A percentile compares a stretch with the other conserved stretches of the same genome.
These are phyloP conservation scores for Scedosporium boydii DNA, from an alignment of 2,329 filamentous ascomycete genomes.

Conservation along the genomic window DNA sequence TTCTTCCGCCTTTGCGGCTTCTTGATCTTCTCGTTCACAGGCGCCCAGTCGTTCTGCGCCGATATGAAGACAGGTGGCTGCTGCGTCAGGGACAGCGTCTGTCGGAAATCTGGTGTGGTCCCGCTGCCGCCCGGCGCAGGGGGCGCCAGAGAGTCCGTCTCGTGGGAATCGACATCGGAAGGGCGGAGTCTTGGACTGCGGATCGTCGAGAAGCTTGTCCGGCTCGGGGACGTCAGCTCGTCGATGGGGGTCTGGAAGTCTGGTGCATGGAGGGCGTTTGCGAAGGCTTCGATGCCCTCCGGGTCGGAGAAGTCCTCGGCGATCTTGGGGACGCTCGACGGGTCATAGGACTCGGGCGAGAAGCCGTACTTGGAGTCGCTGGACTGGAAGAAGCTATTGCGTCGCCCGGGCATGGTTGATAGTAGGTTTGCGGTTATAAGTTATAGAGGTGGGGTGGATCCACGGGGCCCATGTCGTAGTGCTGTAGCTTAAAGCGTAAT, in stretches of 20 bases:
- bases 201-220: conserved; percentile 21
- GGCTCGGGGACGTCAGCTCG: conserved; percentile 37
- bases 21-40: conserved; percentile 62
- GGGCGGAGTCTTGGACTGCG: conserved; percentile 6
- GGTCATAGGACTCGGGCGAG: conserved; percentile 56
- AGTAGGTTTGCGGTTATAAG: not conserved
- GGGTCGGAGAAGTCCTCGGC: conserved; percentile 67
- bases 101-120: conserved; percentile 27
- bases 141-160: conserved; percentile 28
- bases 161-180: conserved; percentile 15
- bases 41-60: conserved; percentile 92
- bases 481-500: not conserved
- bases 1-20: conserved; percentile 21
- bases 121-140: conserved; percentile 14
- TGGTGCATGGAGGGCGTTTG: conserved; percentile 71
- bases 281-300: conserved; percentile 68
- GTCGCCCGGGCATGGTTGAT: conserved; percentile 3
- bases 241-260: conserved; percentile 58
- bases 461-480: not conserved
- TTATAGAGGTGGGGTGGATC: not conserved
- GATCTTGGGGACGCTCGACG: conserved; percentile 64
- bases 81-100: conserved; percentile 27
- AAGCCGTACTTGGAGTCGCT: conserved; percentile 41
- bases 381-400: conserved; percentile 1
- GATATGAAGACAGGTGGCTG: conserved; percentile 57